Evolutionary conservation across 257 asterid genomes (phyloP), one percentile per base, ranked within the genome.

Genomic region (Paraleonurus japonicus): DNA sequence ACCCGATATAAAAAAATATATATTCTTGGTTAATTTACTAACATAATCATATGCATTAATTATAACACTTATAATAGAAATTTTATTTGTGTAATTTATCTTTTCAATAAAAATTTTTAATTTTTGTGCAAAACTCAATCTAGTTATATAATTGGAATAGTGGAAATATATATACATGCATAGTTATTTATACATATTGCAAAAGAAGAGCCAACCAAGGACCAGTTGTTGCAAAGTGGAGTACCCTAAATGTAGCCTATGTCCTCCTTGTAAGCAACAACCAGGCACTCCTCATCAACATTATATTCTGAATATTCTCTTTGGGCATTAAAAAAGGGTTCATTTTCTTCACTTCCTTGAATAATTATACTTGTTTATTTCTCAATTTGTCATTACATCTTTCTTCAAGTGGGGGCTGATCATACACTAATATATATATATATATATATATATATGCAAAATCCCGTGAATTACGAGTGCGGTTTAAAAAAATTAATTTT

Each of bases 181-280:
- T 20, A 20, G 13, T 3, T 47, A 15, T 61, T 32, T 33, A 61
- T 7, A 37, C 6, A 23, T 4, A 43, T 7, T n/a, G 17, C 27
- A 53, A 81, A 80, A 47, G 62, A 58, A 41, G 23, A 60, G 63
- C 65, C 61, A 43, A 43, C 4, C 1, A 57, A 68, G 61, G 67
- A 64, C 22, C 70, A 65, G 26, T 57, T 58, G 61, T 33, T 39
- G 32, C 69, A 62, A 71, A 37, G 59, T 58, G 57, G 50, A 48
- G 39, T 65, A 62, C 72, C 71, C 53, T 78, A 70, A 71, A 65
- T 54, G 43, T 71, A 78, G 76, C 19, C 41, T 75, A 76, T 84
- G 89, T 81, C 85, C 65, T 65, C 84, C 80, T 75, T 74, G 53
- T 65, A 61, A 67, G 72, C 78, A 84, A 75, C 89, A 80, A 47